These are phyloP conservation scores for Starmera amethionina DNA, from an alignment of 805 yeast genomes.

Conservation along the genomic window DNA sequence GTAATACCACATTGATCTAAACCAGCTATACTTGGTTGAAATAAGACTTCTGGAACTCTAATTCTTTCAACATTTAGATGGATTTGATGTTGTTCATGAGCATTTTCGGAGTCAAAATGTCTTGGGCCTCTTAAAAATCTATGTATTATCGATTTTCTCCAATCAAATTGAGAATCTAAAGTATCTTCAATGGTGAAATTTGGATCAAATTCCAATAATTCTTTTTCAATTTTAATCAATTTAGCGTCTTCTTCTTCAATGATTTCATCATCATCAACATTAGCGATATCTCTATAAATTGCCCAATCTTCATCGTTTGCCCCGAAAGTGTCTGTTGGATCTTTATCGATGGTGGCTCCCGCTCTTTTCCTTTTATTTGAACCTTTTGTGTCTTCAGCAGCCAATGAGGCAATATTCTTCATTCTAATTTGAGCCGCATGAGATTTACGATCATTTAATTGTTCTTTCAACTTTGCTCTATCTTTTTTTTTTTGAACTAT, in stretches of 20 bases:
- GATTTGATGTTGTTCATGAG: slow-evolving; percentile 83
- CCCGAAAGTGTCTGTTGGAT: slow-evolving; percentile 90
- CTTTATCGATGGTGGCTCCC: slow-evolving; percentile 71
- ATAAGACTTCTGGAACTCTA: slow-evolving; percentile 82
- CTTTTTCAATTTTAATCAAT: slow-evolving; percentile 57
- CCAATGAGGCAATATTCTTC: slow-evolving; percentile 84
- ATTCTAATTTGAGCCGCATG: slow-evolving; percentile 86
- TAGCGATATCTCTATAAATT: slow-evolving; percentile 74
- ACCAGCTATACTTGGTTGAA: slow-evolving; percentile 92
- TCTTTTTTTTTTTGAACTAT: slow-evolving; percentile 60
- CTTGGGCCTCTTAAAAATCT: slow-evolving; percentile 85
- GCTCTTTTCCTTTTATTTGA: slow-evolving; percentile 38
- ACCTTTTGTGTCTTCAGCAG: slow-evolving; percentile 47
- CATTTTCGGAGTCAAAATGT: slow-evolving; percentile 70
- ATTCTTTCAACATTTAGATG: slow-evolving; percentile 88
- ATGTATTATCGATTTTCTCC: slow-evolving; percentile 75
- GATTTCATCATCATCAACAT: slow-evolving; percentile 66
- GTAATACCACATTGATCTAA: slow-evolving; percentile 91
- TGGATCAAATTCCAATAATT: slow-evolving; percentile 75
- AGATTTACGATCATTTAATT: slow-evolving; percentile 81
- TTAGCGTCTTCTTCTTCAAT: slow-evolving; percentile 64
- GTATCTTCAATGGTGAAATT: slow-evolving; percentile 81
- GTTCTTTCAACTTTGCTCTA: slow-evolving; percentile 58
- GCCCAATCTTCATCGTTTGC: slow-evolving; percentile 96
- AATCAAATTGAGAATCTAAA: slow-evolving; percentile 69